Evolutionary conservation across 2,329 filamentous ascomycete genomes (phyloP), one percentile per base, ranked within the genome.

Genomic region (Pseudocercospora musae): DNA sequence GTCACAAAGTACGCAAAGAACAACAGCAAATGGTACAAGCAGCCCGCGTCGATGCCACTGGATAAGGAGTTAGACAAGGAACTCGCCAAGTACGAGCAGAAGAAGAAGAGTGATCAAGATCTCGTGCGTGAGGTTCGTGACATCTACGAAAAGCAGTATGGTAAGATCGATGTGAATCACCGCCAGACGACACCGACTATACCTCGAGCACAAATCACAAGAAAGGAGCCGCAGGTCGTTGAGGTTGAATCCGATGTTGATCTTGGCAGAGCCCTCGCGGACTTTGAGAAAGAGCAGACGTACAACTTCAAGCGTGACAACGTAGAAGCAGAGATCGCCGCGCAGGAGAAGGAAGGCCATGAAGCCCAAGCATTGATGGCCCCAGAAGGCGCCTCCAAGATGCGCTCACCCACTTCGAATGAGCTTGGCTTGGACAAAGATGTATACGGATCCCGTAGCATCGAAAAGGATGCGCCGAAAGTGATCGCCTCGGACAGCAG

Each of bases 131-230:
- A 79, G 63, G 71, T 81, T 20, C 72, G 73, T 40, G 70, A 69
- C 20, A 79, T 80, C 53, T 80, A 81, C 65, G 78, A 81, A 66
- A 72, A 76, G 40, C 62, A 65, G 9, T 81, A 80, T 62, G 78
- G 78, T 20, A 72, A 66, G 5, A 79, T 80, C 53, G 70, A 72
- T 52, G 59, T 64, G 20, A 49, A 66, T 21, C 73, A 75, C 59
- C 66, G 64, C 40, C 72, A 74, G 44, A 18, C 49, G 18, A 27
- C 46, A 56, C 4, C 42, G n/a, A 48, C 31, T 20, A 40, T 23
- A 21, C 25, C 21, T 25, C 25, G 29, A 31, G 7, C 33, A 49
- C 29, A 57, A 20, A n/a, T 21, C 8, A 25, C 56, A 18, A 61
- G 54, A 49, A 27, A 50, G 40, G 55, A 55, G 46, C 52, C 62